A percentile compares a stretch with the other conserved stretches of the same genome.
Conservation (phyloP, 805 yeast species). For the Saccharomycopsis selenospora region DNA sequence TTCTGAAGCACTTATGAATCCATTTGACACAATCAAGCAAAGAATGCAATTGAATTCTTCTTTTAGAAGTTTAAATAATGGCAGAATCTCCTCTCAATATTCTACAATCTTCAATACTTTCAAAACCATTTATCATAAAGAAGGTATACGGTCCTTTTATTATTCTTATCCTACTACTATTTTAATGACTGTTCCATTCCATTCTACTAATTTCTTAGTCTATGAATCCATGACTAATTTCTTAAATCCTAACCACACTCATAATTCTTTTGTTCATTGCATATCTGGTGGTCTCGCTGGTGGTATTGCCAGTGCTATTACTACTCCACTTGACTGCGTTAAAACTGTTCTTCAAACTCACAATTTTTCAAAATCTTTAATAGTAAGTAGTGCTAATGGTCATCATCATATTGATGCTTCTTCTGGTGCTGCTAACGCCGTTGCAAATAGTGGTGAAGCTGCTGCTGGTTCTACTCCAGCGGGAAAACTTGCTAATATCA, state of each 20-base stretch:
- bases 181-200: constrained; percentile 87
- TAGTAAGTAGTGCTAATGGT: not conserved
- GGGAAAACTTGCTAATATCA: not conserved
- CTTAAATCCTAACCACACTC: constrained; percentile 67
- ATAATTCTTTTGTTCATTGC: constrained; percentile 90
- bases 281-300: constrained; percentile 92
- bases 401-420: not conserved
- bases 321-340: constrained; percentile 91
- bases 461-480: not conserved
- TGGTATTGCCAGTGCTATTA: constrained; percentile 88
- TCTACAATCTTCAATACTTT: constrained; percentile 33
- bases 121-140: constrained; percentile 44
- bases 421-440: not conserved
- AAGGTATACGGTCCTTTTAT: constrained; percentile 74
- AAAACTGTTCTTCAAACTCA: constrained; percentile 82
- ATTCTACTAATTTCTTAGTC: constrained; percentile 86
- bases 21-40: constrained; percentile 92
- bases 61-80: constrained; percentile 4
- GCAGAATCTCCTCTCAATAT: constrained; percentile 19
- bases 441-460: not conserved
- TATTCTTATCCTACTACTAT: constrained; percentile 91
- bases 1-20: constrained; percentile 93
- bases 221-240: constrained; percentile 74
- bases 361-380: not conserved
- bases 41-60: constrained; percentile 65